These are phyloP conservation scores for Eimeria zaria DNA, from an alignment of 169 alveolate genomes.

Conservation along the genomic window DNA sequence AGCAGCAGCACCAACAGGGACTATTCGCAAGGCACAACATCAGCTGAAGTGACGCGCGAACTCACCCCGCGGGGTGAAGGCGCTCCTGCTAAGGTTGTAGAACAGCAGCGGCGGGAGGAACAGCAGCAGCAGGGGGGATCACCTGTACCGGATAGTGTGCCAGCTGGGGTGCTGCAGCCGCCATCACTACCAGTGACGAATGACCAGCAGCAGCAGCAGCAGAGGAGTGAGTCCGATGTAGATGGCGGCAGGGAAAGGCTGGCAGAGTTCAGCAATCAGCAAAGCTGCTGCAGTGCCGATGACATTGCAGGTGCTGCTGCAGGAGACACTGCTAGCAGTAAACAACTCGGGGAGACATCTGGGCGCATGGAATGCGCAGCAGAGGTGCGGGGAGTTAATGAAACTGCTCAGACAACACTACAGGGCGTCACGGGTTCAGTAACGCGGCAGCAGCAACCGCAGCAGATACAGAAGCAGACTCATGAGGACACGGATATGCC, in stretches of 20 bases:
- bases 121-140: not conserved
- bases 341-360: not conserved
- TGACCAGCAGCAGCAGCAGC: slow-evolving; percentile 51
- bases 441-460: slow-evolving; percentile 31
- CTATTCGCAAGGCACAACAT: not conserved
- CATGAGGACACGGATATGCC: not conserved
- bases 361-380: not conserved
- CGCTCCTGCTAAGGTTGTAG: not conserved
- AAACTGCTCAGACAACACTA: not conserved
- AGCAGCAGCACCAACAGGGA: slow-evolving; percentile 28
- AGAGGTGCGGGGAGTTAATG: not conserved
- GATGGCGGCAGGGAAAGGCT: not conserved
- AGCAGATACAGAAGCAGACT: not conserved
- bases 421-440: not conserved
- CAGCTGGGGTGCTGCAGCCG: slow-evolving; percentile 9
- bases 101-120: slow-evolving; percentile 21
- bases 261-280: not conserved
- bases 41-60: not conserved
- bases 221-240: not conserved
- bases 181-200: not conserved
- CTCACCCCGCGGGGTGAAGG: not conserved
- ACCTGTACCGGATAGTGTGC: not conserved
- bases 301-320: slow-evolving; percentile 2
- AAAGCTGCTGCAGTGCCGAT: not conserved
- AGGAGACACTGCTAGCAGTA: not conserved